Base-by-base conservation (phyloP, 768 basidiomycete species). In the Tricholoma terreum region DNA sequence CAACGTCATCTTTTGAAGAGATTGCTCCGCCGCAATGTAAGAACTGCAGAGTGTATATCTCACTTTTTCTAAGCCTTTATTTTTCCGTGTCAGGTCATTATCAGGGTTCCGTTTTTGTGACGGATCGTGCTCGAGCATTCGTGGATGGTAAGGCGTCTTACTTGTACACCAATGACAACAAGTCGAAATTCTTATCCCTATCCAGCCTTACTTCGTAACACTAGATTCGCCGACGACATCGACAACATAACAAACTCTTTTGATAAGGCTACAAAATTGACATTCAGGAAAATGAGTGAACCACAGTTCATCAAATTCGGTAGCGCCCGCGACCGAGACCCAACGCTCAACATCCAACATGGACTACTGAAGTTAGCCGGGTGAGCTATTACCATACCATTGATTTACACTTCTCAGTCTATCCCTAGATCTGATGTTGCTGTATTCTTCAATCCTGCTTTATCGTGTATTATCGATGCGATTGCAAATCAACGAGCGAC, bases 301-400 rank as follows among this genome's bases (percentile, higher is more conserved):
- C 72, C 75, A 14, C 75, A 77, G 31, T 82, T 70, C 61, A 76
- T 83, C 56, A 76, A 72, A 50, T 82, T 83, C 52, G 81, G 81
- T 12, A 70, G 71, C 3, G 67, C 72, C 14, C 67, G 63, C 14
- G 80, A 81, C 58, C 73, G 69, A 19, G 77, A 81, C 54, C 61
- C 61, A 0, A 54, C 59, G 2, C 69, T 71, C 36, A 73, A 74
- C 46, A 83, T 84, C 57, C 71, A 68, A 34, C 70, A 68, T 10
- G 82, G 82, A 2, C 75, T 77, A 50, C 67, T 84, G 36, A 81
- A 76, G 56, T 59, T 84, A 7, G 15, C 58, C 1, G 74, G 75
- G 77, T 76, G 17, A 21, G 71, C 30, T 24, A 2, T 15, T 11
- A n/a, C 19, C 19, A 14, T 14, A 6, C 35, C 21, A 22, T 24